Evolutionary conservation across 805 yeast genomes (phyloP).

Genomic region (Priceomyces castillae): DNA sequence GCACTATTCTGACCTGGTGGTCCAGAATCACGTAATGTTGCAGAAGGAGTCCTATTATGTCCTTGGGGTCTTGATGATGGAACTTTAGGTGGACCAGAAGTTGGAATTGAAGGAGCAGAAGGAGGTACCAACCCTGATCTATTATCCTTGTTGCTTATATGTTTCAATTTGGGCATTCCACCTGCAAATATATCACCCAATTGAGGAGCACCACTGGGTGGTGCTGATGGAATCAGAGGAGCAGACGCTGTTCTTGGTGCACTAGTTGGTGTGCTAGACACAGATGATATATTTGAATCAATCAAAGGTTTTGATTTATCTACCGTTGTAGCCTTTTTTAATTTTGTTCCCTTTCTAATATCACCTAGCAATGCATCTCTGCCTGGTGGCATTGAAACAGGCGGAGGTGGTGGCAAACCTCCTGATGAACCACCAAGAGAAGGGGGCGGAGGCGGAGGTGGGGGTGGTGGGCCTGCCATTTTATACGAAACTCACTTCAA

Average conservation of each 20-base stretch:
- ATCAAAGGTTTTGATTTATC: slow-evolving; percentile 56
- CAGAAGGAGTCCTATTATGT: background rate
- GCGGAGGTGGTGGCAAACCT: slow-evolving; percentile 17
- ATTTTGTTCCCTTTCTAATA: slow-evolving; percentile 58
- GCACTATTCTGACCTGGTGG: background rate
- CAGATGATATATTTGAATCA: slow-evolving; percentile 46
- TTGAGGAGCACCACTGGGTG: slow-evolving; percentile 43
- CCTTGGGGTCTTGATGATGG: background rate
- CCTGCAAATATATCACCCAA: slow-evolving; percentile 73
- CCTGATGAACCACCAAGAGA: slow-evolving; percentile 8
- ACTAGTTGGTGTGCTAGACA: slow-evolving; percentile 16
- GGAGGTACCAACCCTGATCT: slow-evolving; percentile 34
- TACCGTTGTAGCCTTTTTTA: slow-evolving; percentile 43
- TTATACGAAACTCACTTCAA: background rate
- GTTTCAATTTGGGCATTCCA: slow-evolving; percentile 71
- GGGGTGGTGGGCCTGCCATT: slow-evolving; percentile 33
- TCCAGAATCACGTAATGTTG: background rate
- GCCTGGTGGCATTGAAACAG: slow-evolving; percentile 25
- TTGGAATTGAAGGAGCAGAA: slow-evolving; percentile 32
- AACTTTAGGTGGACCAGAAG: slow-evolving; percentile 5
- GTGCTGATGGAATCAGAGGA: slow-evolving; percentile 16
- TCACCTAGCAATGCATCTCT: slow-evolving; percentile 66
- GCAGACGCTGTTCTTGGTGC: slow-evolving; percentile 18
- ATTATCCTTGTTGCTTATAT: slow-evolving; percentile 30
- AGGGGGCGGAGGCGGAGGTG: slow-evolving; percentile 25